Conservation (phyloP, 2,329 filamentous ascomycete genomes). For the Ceratocystis colombiana region DNA sequence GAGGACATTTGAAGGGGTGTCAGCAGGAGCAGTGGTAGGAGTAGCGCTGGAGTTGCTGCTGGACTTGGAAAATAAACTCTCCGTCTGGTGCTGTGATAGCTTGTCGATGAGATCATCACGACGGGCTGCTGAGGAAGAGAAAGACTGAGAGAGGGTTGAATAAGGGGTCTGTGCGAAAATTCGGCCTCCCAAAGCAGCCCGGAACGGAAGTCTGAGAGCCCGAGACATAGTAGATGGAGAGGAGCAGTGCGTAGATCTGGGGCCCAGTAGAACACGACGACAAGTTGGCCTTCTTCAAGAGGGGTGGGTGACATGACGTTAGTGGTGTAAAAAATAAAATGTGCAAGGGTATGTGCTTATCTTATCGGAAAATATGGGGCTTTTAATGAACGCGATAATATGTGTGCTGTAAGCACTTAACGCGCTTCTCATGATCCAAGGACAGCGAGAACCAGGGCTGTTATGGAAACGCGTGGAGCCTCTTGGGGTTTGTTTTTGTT, state of each 20-base stretch:
- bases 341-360: not conserved
- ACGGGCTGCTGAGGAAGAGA: not conserved
- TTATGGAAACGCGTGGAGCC: not conserved
- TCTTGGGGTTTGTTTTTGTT: not conserved
- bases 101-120: not conserved
- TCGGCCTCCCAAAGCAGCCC: not conserved
- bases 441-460: not conserved
- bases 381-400: not conserved
- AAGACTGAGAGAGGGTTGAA: not conserved
- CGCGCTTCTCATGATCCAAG: not conserved
- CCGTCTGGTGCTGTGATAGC: not conserved
- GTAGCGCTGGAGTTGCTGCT: not conserved
- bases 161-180: not conserved
- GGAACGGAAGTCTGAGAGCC: not conserved
- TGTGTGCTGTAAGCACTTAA: not conserved
- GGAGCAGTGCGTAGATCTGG: not conserved
- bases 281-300: not conserved
- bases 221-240: not conserved
- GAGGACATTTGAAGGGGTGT: not conserved
- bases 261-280: not conserved
- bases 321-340: not conserved
- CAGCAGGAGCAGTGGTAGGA: not conserved
- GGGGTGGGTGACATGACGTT: not conserved
- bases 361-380: constrained; percentile 2
- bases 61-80: not conserved